Conservation (phyloP, 768 basidiomycete species). For the Trametes meyenii region DNA sequence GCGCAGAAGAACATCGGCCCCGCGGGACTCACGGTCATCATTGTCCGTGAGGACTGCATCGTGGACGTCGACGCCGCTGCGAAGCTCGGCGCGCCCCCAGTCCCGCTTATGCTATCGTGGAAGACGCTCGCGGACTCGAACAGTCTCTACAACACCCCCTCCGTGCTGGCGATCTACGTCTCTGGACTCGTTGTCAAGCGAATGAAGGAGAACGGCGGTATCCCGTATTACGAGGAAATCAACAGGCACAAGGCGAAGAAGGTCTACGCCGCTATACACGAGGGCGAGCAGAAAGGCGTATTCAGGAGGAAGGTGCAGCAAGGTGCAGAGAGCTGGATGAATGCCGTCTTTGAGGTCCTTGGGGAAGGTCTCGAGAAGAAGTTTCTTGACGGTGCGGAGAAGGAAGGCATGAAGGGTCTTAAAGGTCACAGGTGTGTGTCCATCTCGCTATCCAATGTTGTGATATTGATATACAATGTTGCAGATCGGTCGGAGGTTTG, state of each 20-base stretch:
- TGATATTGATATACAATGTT: not conserved
- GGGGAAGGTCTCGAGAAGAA: conserved; percentile 71
- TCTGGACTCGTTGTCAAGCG: conserved; percentile 81
- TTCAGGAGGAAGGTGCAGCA: conserved; percentile 72
- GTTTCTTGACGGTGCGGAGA: conserved; percentile 83
- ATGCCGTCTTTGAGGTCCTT: conserved; percentile 80
- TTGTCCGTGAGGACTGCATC: conserved; percentile 93
- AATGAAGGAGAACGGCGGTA: conserved; percentile 64
- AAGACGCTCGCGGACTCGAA: conserved; percentile 75
- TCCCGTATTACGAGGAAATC: conserved; percentile 62
- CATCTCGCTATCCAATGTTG: conserved; percentile 31
- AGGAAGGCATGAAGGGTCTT: conserved; percentile 77
- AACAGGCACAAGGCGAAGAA: conserved; percentile 77
- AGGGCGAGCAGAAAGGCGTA: conserved; percentile 71
- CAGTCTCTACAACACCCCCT: conserved; percentile 92
- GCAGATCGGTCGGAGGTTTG: conserved; percentile 46
- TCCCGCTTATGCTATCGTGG: conserved; percentile 83
- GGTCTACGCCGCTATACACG: conserved; percentile 72
- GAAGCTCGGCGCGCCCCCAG: conserved; percentile 67
- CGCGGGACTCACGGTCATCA: conserved; percentile 88
- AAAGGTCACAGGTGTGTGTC: conserved; percentile 82
- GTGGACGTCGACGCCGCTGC: conserved; percentile 86
- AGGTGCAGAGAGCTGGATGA: conserved; percentile 92
- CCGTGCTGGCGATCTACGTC: conserved; percentile 90
- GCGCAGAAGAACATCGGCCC: conserved; percentile 99